Evolutionary conservation across 441 rosid species (phyloP), one percentile per base, ranked within the genome.

Genomic region (Capsella rubella): DNA sequence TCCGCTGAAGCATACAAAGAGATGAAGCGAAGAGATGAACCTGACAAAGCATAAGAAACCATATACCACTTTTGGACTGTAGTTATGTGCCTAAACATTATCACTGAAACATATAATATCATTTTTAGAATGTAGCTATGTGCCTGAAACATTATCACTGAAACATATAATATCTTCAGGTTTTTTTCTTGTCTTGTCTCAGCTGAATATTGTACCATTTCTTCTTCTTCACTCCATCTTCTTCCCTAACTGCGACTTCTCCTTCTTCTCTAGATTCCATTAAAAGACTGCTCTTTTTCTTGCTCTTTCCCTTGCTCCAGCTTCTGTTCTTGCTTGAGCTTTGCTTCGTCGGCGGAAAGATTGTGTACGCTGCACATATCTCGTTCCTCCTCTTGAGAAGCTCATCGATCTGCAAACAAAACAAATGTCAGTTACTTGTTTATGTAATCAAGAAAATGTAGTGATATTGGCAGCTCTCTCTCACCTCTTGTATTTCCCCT

Each of bases 191-290:
- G 82, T 92, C 92, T 58, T 85, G 91, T 79, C 91, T 92, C 56
- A 88, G 69, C 64, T 83, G 90, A 76, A 94, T 80, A 77, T 87
- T 92, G 72, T 83, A 92, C 99, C 97, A 92, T 80, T 83, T 94
- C 86, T 88, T 92, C 82, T 86, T 94, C 89, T 80, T 89, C 6
- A 76, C 53, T 81, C 78, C 82, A 67, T 86, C 96, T 76, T 86
- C 85, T 82, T 82, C 90, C 77, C 81, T 89, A 3, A 89, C 91
- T 79, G 84, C 88, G 60, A 74, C 75, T 58, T 87, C 85, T 7
- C 79, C 87, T 8, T 86, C 96, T 79, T 94, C 94, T 78, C 79
- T 83, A 67, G 79, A 64, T 71, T 90, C 96, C 85, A 72, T 85
- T 3, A 81, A 80, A 34, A 84, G 77, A 67, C 69, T 77, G 37